Base-by-base conservation (phyloP, 2,329 filamentous ascomycete species). In the Lachnellula suecica region DNA sequence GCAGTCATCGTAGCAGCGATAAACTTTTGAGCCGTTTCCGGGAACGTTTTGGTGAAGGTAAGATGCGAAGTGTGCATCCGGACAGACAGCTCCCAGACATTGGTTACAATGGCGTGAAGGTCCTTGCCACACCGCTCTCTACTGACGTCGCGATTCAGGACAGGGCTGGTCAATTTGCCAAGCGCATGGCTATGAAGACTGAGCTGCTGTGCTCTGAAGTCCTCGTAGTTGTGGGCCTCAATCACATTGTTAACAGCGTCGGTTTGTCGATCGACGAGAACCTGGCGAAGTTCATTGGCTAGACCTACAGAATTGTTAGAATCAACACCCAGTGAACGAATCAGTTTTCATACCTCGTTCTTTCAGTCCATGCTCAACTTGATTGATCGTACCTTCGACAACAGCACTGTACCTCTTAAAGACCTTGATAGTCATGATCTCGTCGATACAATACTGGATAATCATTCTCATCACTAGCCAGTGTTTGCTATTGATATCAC, bases 1-100 rank as follows among this genome's bases (percentile, higher is more conserved):
- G 62, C 58, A 42, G 69, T 66, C 74, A 79, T 83, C 58, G 68
- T 72, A 58, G 77, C 71, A 52, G 70, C 70, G 15, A 66, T 72
- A 69, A 79, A 83, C 60, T 76, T 78, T 52, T 67, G 66, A 53
- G 74, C 73, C 9, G 76, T 74, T 52, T 80, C 75, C 31, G 76
- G 76, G 65, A 81, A 83, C 42, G 70, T 69, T 44, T 78, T 74
- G 51, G 76, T 71, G 56, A 79, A 75, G 0, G 66, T 65, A 20
- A 71, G 57, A 0, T 64, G 58, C 1, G 68, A 67, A 3, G 71
- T 72, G 58, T 77, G 72, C 59, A 83, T 74, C 58, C 73, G 71
- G 38, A 71, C 71, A 1, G 76, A 77, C 4, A 66, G 25, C 4
- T 65, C 58, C 56, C 60, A 67, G 7, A 60, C 60, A 13, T 45